Conservation (phyloP, 306 rosid species). For the Astragalus glycyphyllos region DNA sequence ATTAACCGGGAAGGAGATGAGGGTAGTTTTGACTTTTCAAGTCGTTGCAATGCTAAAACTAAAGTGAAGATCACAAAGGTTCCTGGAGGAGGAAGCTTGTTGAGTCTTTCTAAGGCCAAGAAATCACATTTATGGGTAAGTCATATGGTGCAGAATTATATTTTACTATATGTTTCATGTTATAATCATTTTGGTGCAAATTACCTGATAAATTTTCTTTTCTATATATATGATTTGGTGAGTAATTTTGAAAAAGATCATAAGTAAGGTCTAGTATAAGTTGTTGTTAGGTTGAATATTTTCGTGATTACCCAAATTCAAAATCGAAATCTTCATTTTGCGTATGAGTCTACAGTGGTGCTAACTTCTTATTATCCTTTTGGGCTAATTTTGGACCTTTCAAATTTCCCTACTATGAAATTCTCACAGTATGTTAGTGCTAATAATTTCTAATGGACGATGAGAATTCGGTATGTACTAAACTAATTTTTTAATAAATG, state of each 20-base stretch:
- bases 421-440: background rate
- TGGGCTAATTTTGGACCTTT: constrained; percentile 8
- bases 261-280: too few species aligned
- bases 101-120: constrained; percentile 46
- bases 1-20: constrained; percentile 44
- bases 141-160: too few species aligned
- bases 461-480: constrained; percentile 8
- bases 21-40: constrained; percentile 59
- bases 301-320: too few species aligned
- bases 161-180: background rate
- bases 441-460: background rate
- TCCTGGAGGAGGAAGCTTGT: constrained; percentile 47
- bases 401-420: background rate
- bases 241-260: background rate
- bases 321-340: too few species aligned
- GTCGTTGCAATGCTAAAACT: background rate
- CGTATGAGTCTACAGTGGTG: too few species aligned
- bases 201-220: background rate
- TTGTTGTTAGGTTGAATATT: too few species aligned
- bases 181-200: background rate
- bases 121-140: constrained; percentile 73
- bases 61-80: constrained; percentile 55
- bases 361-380: background rate
- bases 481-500: background rate
- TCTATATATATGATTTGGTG: background rate